Percentiles rank a stretch among this genome's conserved stretches.
phyloP scores from a whole-genome alignment of 2,329 filamentous ascomycete genomes.

The Colletotrichum sp. region DNA sequence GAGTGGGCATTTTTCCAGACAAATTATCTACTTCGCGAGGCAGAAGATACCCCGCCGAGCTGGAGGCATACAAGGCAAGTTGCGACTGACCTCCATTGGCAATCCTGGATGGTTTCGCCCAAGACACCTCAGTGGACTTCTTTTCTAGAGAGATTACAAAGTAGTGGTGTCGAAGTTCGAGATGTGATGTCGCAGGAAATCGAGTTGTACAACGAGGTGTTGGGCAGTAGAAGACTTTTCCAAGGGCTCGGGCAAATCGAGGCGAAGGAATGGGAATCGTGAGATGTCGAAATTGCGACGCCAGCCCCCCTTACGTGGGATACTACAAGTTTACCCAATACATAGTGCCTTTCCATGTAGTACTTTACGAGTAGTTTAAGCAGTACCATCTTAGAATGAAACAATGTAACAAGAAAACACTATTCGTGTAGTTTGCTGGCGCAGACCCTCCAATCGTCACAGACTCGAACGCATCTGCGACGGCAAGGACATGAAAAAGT shows the following conservation, averaged over 20 bases:
- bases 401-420: neutral
- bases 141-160: neutral
- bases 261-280: neutral
- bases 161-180: neutral
- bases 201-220: neutral
- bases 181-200: neutral
- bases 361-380: neutral
- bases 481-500: neutral
- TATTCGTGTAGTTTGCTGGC: neutral
- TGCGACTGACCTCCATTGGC: neutral
- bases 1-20: neutral
- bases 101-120: neutral
- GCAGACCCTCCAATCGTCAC: neutral
- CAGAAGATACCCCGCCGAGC: neutral
- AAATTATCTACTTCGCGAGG: neutral
- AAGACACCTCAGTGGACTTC: neutral
- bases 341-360: neutral
- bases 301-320: neutral
- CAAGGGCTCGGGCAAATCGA: neutral
- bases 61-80: neutral
- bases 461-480: neutral
- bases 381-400: neutral
- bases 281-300: neutral
- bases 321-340: neutral
- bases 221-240: neutral